A percentile compares a stretch with the other conserved stretches of the same genome.
phyloP scores from a whole-genome alignment of 2,329 filamentous ascomycete genomes.

The Aureobasidium sp. region DNA sequence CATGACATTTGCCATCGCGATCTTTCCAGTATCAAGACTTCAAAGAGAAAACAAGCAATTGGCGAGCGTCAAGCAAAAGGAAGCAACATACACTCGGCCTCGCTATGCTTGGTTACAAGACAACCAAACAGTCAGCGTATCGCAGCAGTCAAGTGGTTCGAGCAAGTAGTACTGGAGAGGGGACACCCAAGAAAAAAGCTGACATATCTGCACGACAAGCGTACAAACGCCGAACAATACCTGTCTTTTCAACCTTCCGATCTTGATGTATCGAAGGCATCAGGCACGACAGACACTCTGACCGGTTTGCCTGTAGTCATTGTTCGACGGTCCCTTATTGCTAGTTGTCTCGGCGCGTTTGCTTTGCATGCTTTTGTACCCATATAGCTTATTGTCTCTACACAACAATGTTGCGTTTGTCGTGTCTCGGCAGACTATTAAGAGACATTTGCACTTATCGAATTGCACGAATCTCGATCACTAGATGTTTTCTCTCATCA shows the following conservation, averaged over 20 bases:
- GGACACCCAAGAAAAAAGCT: not conserved
- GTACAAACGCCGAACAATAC: not conserved
- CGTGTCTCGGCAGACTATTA: not conserved
- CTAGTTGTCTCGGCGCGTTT: not conserved
- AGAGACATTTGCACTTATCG: not conserved
- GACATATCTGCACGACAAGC: conserved; percentile 1
- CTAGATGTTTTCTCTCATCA: conserved; percentile 2
- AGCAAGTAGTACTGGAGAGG: not conserved
- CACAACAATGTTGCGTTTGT: not conserved
- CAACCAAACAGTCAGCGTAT: not conserved
- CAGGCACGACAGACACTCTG: not conserved
- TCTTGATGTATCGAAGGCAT: too few relatives aligned
- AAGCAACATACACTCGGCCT: not conserved
- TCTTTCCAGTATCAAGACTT: too few relatives aligned
- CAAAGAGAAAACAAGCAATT: not conserved
- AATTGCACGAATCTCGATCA: not conserved
- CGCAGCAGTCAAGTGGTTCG: not conserved
- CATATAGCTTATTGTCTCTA: not conserved
- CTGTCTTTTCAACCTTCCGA: not conserved
- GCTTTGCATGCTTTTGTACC: not conserved
- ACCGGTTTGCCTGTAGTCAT: not conserved
- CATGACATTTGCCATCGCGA: not conserved
- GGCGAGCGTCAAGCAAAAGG: not conserved
- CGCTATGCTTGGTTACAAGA: not conserved
- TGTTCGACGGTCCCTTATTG: too few relatives aligned